phyloP scores from a whole-genome alignment of 306 rosid genomes.

The Begonia fuchsioides region DNA sequence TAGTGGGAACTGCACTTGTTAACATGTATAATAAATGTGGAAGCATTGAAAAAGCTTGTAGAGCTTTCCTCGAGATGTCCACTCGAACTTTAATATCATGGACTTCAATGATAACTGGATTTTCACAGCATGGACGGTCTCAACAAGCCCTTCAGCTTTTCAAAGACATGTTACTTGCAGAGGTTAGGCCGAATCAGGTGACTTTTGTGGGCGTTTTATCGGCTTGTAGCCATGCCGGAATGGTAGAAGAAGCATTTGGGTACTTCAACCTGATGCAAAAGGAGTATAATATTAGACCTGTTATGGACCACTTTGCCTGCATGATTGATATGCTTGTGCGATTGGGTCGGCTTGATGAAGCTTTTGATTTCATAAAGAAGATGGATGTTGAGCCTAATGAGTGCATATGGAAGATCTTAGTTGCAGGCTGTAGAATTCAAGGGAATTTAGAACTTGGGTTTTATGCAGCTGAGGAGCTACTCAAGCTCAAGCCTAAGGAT shows the following conservation, averaged over 20 bases:
- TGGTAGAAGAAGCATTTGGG: constrained; percentile 54
- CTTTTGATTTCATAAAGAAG: constrained; percentile 42
- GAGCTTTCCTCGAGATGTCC: constrained; percentile 76
- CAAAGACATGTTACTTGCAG: constrained; percentile 65
- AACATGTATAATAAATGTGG: constrained; percentile 88
- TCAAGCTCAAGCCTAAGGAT: constrained; percentile 61
- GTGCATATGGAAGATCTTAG: constrained; percentile 54
- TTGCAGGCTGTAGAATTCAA: constrained; percentile 60
- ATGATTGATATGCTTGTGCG: constrained; percentile 66
- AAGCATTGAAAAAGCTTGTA: constrained; percentile 62
- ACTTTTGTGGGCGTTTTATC: constrained; percentile 86
- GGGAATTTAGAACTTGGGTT: constrained; percentile 52
- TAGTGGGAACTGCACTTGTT: constrained; percentile 54
- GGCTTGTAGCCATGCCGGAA: constrained; percentile 72
- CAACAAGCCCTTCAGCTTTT: constrained; percentile 68
- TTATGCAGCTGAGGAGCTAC: constrained; percentile 57
- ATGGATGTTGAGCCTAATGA: constrained; percentile 59
- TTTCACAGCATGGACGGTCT: constrained; percentile 63
- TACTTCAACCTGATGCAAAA: constrained; percentile 69
- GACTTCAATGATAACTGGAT: constrained; percentile 80
- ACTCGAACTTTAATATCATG: constrained; percentile 73
- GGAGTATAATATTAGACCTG: constrained; percentile 64
- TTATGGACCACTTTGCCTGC: constrained; percentile 73
- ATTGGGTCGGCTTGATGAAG: constrained; percentile 52
- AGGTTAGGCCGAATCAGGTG: constrained; percentile 56